Evolutionary conservation across 768 basidiomycete species (phyloP).

Genomic region (Auricularia sp.): DNA sequence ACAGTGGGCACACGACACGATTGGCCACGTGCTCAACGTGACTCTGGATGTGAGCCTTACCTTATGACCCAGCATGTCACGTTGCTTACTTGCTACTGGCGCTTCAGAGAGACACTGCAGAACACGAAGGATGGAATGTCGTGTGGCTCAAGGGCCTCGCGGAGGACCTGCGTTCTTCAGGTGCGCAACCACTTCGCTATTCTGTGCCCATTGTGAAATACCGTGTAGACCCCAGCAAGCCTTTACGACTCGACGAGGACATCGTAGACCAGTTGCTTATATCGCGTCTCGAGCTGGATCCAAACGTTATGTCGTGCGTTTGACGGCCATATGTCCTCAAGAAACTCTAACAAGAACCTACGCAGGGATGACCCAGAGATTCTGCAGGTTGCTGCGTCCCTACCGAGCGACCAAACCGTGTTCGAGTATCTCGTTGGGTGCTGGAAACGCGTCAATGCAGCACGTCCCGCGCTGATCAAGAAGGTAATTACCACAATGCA

Average conservation of each 20-base stretch:
- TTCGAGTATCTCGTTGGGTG: slow-evolving; percentile 86
- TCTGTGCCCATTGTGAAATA: not conserved
- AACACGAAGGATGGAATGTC: slow-evolving; percentile 50
- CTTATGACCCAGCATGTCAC: not conserved
- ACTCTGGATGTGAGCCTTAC: slow-evolving; percentile 59
- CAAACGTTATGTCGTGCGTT: slow-evolving; percentile 58
- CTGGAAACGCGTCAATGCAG: slow-evolving; percentile 77
- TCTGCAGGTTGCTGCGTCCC: slow-evolving; percentile 58
- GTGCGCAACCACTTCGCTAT: slow-evolving; percentile 25
- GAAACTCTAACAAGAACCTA: slow-evolving; percentile 6
- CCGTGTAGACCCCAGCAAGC: slow-evolving; percentile 18
- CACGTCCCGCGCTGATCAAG: slow-evolving; percentile 44
- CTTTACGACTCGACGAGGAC: slow-evolving; percentile 41
- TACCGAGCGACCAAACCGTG: slow-evolving; percentile 67
- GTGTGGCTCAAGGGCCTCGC: slow-evolving; percentile 78
- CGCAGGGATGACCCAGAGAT: slow-evolving; percentile 66
- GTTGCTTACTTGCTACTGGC: slow-evolving; percentile 5
- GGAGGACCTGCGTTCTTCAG: slow-evolving; percentile 39
- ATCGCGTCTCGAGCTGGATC: slow-evolving; percentile 71
- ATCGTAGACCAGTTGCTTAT: slow-evolving; percentile 74
- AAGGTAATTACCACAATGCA: slow-evolving; percentile 33
- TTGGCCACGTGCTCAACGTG: slow-evolving; percentile 60
- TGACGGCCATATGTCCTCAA: not conserved
- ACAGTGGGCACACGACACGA: slow-evolving; percentile 65
- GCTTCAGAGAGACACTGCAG: slow-evolving; percentile 44